These are phyloP conservation scores for Amanita inopinata DNA, from an alignment of 768 basidiomycete species.

Conservation along the genomic window DNA sequence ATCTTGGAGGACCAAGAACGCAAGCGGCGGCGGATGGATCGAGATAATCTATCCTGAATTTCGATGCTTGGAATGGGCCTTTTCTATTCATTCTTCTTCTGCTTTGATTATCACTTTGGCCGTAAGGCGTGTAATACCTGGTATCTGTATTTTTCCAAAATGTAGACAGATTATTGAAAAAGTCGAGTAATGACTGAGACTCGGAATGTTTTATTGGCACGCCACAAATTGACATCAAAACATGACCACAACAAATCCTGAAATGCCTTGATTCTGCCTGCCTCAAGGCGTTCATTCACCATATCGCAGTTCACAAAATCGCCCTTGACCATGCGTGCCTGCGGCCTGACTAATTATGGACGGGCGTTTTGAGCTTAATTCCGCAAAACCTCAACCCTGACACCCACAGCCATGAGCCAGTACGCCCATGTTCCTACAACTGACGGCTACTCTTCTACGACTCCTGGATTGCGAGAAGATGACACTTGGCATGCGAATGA, in stretches of 20 bases:
- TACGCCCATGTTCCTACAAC: conserved; percentile 13
- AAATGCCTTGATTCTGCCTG: not conserved
- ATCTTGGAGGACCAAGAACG: conserved; percentile 89
- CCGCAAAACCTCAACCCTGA: conserved; percentile 4
- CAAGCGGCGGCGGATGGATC: conserved; percentile 71
- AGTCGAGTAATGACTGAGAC: too few relatives aligned
- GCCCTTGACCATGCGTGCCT: not conserved
- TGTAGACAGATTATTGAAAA: too few relatives aligned
- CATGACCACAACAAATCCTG: too few relatives aligned
- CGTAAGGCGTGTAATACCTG: not conserved
- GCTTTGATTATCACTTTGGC: not conserved
- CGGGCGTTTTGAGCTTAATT: not conserved
- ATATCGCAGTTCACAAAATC: too few relatives aligned
- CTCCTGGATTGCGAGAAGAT: not conserved
- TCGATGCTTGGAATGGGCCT: conserved; percentile 12
- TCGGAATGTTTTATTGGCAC: too few relatives aligned
- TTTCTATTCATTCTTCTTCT: conserved; percentile 3
- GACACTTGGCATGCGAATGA: not conserved
- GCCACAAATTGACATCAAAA: too few relatives aligned
- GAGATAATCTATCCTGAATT: conserved; percentile 24
- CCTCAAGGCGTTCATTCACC: not conserved
- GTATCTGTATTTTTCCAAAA: too few relatives aligned
- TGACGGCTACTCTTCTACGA: conserved; percentile 12
- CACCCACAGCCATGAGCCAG: conserved; percentile 14
- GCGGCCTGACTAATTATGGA: not conserved